Conservation (phyloP, 2,329 filamentous ascomycete genomes). For the Aureobasidium sp. region DNA sequence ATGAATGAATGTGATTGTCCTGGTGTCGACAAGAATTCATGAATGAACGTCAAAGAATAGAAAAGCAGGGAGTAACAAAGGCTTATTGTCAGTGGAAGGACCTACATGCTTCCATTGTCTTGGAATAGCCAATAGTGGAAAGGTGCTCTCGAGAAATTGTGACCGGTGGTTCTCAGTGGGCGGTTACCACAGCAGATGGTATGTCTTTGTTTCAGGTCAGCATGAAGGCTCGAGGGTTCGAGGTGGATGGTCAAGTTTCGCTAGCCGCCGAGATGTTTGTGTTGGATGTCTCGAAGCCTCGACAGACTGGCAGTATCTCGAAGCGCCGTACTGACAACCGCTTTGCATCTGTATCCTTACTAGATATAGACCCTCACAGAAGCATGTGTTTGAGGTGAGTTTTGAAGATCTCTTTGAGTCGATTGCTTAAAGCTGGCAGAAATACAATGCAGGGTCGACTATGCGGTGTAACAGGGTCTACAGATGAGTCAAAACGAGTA, state of each 20-base stretch:
- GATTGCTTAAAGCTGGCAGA: no score
- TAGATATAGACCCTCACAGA: background rate
- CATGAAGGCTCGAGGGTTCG: background rate
- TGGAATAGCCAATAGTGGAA: background rate
- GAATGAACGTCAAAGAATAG: background rate
- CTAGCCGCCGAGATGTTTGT: background rate
- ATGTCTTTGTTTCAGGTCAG: background rate
- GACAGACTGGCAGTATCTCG: background rate
- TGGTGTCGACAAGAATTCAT: background rate
- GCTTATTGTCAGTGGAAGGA: slow-evolving; percentile 2
- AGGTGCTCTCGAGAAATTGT: background rate
- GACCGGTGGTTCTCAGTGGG: background rate
- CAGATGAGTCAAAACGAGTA: no score
- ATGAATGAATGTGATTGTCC: background rate
- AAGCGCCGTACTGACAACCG: background rate
- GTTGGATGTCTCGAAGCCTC: slow-evolving; percentile 3
- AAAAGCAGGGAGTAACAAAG: background rate
- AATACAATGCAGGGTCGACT: no score
- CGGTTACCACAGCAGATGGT: background rate
- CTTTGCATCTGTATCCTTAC: background rate
- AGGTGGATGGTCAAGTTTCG: background rate
- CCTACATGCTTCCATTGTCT: slow-evolving; percentile 8
- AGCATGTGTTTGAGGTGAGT: background rate
- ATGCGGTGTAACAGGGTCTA: no score
- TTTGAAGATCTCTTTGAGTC: background rate